These are phyloP conservation scores for Cenococcum geophilum DNA, from an alignment of 495 filamentous ascomycete species.

Conservation along the genomic window DNA sequence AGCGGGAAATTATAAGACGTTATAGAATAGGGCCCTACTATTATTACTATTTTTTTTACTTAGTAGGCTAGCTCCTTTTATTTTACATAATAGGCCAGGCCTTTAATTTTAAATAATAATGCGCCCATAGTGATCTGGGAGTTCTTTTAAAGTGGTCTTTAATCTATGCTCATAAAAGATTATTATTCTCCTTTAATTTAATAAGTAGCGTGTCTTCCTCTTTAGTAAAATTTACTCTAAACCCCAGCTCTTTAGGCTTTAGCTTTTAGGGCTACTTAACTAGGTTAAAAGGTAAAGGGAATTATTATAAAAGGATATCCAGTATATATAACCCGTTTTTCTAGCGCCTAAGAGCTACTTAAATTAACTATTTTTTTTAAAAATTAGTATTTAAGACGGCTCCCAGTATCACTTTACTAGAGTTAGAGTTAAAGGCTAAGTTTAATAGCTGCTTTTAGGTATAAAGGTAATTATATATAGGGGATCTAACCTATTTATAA, in stretches of 20 bases:
- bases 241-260: background rate
- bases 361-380: too few relatives aligned
- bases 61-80: background rate
- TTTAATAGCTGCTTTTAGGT: too few relatives aligned
- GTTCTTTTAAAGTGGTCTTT: background rate
- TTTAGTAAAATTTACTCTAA: background rate
- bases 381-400: too few relatives aligned
- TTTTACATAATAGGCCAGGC: too few relatives aligned
- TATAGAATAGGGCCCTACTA: too few relatives aligned
- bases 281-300: background rate
- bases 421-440: slow-evolving; percentile 1
- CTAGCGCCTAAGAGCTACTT: too few relatives aligned
- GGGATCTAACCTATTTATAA: too few relatives aligned
- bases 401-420: background rate
- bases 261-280: too few relatives aligned
- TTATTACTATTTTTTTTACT: background rate
- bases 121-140: too few relatives aligned
- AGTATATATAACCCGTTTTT: slow-evolving; percentile 1
- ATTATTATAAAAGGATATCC: background rate
- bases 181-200: slow-evolving; percentile 3
- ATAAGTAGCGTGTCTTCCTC: slow-evolving; percentile 1
- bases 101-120: too few relatives aligned
- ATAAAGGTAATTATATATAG: too few relatives aligned
- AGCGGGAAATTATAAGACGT: too few relatives aligned
- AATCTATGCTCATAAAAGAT: slow-evolving; percentile 1